Conservation (phyloP, 805 yeast genomes). For the Pichia phayaonensis region DNA sequence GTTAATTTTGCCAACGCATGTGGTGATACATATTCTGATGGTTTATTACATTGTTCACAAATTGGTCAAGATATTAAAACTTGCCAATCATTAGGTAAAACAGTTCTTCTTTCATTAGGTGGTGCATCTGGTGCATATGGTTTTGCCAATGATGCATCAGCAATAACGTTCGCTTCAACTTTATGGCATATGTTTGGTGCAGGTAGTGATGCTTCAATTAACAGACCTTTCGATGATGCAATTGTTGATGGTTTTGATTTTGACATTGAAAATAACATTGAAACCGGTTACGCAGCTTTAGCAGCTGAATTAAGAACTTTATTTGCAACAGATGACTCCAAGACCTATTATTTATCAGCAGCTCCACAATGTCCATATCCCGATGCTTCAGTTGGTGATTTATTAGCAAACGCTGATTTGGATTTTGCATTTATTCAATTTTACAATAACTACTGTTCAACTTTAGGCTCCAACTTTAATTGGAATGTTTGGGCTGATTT, state of each 20-base stretch:
- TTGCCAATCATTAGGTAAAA: constrained; percentile 76
- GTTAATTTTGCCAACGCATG: constrained; percentile 55
- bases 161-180: constrained; percentile 49
- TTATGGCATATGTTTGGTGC: constrained; percentile 59
- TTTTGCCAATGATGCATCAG: constrained; percentile 43
- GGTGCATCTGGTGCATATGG: constrained; percentile 62
- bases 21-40: constrained; percentile 32
- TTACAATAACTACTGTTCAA: constrained; percentile 75
- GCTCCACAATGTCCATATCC: constrained; percentile 93
- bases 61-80: constrained; percentile 57
- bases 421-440: constrained; percentile 85
- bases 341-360: constrained; percentile 68
- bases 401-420: constrained; percentile 44
- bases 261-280: constrained; percentile 57
- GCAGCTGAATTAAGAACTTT: constrained; percentile 40
- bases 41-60: constrained; percentile 33
- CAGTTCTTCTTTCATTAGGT: constrained; percentile 68
- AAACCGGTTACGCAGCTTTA: constrained; percentile 60
- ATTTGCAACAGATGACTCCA: constrained; percentile 36
- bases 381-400: constrained; percentile 46
- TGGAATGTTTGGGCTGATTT: constrained; percentile 64
- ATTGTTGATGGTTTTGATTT: constrained; percentile 79
- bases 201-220: constrained; percentile 34
- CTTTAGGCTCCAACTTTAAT: constrained; percentile 42
- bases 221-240: constrained; percentile 60